A percentile compares a stretch with the other conserved stretches of the same genome.
Conservation (phyloP, 2,329 filamentous ascomycete species). For the Fusarium kyushuense region DNA sequence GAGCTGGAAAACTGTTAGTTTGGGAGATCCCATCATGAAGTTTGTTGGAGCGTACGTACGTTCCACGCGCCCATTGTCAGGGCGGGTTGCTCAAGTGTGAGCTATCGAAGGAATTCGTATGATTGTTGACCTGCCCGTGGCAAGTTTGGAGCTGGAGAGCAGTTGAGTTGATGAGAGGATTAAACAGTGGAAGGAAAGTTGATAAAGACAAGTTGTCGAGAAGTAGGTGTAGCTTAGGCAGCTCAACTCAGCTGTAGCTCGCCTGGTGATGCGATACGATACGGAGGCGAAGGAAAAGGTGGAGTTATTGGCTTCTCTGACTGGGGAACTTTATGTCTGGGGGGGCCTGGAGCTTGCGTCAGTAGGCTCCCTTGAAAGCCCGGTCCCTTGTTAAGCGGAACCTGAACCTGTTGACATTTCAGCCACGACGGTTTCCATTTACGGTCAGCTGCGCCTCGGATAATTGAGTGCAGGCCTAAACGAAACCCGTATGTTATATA, state of each 20-base stretch:
- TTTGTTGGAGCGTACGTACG: conserved; percentile 40
- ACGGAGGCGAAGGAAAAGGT: conserved; percentile 30
- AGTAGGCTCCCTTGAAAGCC: conserved; percentile 27
- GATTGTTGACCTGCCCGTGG: conserved; percentile 31
- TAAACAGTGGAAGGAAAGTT: background rate
- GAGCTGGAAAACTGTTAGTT: conserved; percentile 55
- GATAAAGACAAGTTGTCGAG: conserved; percentile 33
- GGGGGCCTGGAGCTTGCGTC: conserved; percentile 44
- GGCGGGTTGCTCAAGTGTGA: conserved; percentile 29
- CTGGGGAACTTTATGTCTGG: conserved; percentile 24
- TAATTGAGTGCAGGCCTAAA: too few relatives aligned
- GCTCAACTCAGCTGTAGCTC: conserved; percentile 19
- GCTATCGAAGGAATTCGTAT: conserved; percentile 24
- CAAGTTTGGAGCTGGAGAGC: background rate
- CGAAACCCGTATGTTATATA: too few relatives aligned
- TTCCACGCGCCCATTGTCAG: conserved; percentile 58
- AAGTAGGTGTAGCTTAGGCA: conserved; percentile 22
- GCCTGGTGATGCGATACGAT: conserved; percentile 38
- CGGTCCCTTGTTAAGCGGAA: background rate
- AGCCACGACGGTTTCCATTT: conserved; percentile 37
- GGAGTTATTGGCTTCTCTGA: conserved; percentile 25
- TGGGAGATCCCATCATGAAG: background rate
- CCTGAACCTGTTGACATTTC: background rate
- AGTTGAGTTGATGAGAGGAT: background rate
- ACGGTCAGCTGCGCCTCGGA: conserved; percentile 10